Evolutionary conservation across 495 filamentous ascomycete genomes (phyloP).

Genomic region (Clohesyomyces aquaticus): DNA sequence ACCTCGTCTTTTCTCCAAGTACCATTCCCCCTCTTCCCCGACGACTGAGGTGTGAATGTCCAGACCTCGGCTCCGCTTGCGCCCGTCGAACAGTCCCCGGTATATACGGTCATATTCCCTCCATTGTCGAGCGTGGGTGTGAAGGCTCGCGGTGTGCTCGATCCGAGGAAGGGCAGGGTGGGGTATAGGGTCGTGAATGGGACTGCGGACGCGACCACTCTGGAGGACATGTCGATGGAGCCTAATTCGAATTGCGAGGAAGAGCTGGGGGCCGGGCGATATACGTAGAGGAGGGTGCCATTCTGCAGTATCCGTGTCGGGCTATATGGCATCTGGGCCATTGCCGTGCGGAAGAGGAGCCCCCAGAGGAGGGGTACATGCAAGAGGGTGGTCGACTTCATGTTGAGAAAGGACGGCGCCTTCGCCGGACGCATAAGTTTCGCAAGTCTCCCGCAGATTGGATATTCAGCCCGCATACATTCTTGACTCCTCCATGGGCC

Average conservation of each 20-base stretch:
- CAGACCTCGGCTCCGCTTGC: constrained; percentile 56
- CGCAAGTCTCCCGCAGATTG: constrained; percentile 7
- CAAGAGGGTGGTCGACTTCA: constrained; percentile 8
- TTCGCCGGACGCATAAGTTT: constrained; percentile 9
- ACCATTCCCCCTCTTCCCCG: constrained; percentile 54
- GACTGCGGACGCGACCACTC: constrained; percentile 56
- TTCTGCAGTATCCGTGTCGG: constrained; percentile 67
- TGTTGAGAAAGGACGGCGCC: constrained; percentile 10
- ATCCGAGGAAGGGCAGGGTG: constrained; percentile 66
- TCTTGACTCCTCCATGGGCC: constrained; percentile 24
- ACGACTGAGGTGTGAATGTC: constrained; percentile 55
- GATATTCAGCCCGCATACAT: constrained; percentile 18
- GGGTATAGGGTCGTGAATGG: constrained; percentile 61
- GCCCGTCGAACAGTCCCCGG: constrained; percentile 65
- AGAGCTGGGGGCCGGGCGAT: constrained; percentile 54
- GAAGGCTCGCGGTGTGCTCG: constrained; percentile 54
- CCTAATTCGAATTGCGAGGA: constrained; percentile 57
- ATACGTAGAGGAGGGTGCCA: constrained; percentile 62
- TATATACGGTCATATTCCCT: constrained; percentile 69
- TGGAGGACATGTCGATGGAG: constrained; percentile 64
- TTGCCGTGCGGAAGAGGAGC: constrained; percentile 17
- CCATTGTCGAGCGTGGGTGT: constrained; percentile 65
- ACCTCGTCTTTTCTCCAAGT: constrained; percentile 59
- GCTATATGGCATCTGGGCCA: constrained; percentile 65
- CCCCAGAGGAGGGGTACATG: constrained; percentile 24